Evolutionary conservation across 768 basidiomycete genomes (phyloP), one percentile per base, ranked within the genome.

Genomic region (Paxillus involutus): DNA sequence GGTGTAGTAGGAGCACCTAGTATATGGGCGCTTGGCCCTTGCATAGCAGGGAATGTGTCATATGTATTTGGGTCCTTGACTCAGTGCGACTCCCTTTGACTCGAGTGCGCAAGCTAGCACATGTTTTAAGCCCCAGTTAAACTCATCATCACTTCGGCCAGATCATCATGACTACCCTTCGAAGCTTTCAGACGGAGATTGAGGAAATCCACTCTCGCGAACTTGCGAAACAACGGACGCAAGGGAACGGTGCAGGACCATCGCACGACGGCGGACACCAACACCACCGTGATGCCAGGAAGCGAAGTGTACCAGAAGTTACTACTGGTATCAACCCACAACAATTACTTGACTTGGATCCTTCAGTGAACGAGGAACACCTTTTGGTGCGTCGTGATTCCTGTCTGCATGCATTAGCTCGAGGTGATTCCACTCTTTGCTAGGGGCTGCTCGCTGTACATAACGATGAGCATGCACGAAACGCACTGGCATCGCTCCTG

Each of bases 171-270:
- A 63, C 71, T 37, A 58, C 69, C 17, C 59, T 75, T 46, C 65
- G 63, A 37, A 68, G 55, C 56, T 75, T 75, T 60, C 89, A 92
- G 69, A 79, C 71, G 62, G 88, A 90, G 71, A 92, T 91, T 56
- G 85, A 91, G 57, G 82, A 88, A 59, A 87, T 91, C 62, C 82
- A 84, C 53, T 75, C 80, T 60, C 81, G 85, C 47, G 88, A 90
- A 70, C 72, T 82, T 43, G 72, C 78, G 30, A 89, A 80, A 68
- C 85, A 89, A 59, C 81, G 87, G 39, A 68, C 29, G 45, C 60
- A 55, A 66, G 62, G 55, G 44, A 44, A 45, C 49, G 47, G 35
- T 45, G 43, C 37, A 10, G 62, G 62, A 40, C 62, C 48, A 45
- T 59, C 47, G 21, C 59, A 59, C 12, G 63, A 67, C n/a, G 68